Evolutionary conservation across 805 yeast genomes (phyloP).

Genomic region (Lachancea cidri): DNA sequence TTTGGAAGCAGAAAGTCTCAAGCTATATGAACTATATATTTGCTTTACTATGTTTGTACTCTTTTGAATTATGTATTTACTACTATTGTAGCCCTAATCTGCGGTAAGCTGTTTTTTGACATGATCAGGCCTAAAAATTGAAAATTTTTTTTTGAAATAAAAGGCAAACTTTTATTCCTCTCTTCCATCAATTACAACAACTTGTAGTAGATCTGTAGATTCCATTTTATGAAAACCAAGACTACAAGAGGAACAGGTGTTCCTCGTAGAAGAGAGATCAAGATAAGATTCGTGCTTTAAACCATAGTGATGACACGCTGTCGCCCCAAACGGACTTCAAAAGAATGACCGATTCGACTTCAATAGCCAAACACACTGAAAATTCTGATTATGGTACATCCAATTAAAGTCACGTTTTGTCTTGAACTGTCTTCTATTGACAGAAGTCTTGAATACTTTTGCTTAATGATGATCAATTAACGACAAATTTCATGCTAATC

Average conservation of each 20-base stretch:
- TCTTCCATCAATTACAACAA: neutral
- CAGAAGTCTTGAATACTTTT: neutral
- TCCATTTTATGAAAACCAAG: neutral
- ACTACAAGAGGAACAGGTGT: conserved; percentile 17
- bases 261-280: conserved; percentile 15
- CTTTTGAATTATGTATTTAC: no score
- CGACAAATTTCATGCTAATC: conserved; percentile 34
- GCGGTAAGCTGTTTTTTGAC: no score
- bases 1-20: neutral
- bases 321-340: conserved; percentile 39
- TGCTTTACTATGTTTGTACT: no score
- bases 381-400: conserved; percentile 29
- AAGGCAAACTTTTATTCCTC: no score
- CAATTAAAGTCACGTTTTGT: conserved; percentile 3
- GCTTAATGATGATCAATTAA: conserved; percentile 10
- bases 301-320: conserved; percentile 34
- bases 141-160: no score
- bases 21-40: no score
- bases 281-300: neutral
- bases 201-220: neutral
- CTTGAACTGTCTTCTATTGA: conserved; percentile 2
- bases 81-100: neutral
- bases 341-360: conserved; percentile 23
- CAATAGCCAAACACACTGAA: conserved; percentile 36
- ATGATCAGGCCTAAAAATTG: no score